These are phyloP conservation scores for Scedosporium apiospermum DNA, from an alignment of 2,329 filamentous ascomycete species.

Conservation along the genomic window DNA sequence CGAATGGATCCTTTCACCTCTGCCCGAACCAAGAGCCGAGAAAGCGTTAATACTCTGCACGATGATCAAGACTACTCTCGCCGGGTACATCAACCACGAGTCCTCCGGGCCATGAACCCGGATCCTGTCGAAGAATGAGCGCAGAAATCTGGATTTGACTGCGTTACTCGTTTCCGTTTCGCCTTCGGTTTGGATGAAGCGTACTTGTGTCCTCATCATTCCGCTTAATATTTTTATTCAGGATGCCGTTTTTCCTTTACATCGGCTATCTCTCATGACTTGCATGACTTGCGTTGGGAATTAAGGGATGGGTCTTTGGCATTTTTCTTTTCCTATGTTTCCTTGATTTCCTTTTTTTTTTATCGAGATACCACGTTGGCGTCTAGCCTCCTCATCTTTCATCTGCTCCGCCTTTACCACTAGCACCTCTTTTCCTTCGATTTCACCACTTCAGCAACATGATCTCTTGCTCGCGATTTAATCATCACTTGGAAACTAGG, in stretches of 20 bases:
- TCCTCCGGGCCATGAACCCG: slow-evolving; percentile 54
- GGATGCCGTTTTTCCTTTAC: not conserved
- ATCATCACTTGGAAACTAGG: not conserved
- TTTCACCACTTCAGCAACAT: not conserved
- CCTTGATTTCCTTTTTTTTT: not conserved
- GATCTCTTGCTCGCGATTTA: not conserved
- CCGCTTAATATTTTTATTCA: not conserved
- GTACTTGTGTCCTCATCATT: not conserved
- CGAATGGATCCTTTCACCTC: slow-evolving; percentile 56
- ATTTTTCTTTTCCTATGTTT: not conserved
- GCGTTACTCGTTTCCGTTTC: not conserved
- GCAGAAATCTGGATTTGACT: not conserved
- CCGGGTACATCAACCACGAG: slow-evolving; percentile 44
- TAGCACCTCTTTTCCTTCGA: not conserved
- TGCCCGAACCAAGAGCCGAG: slow-evolving; percentile 47
- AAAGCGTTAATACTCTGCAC: slow-evolving; percentile 53
- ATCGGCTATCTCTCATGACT: not conserved
- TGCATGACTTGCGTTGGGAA: not conserved
- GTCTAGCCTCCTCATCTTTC: not conserved
- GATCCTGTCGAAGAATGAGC: slow-evolving; percentile 33
- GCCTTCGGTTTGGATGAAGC: not conserved
- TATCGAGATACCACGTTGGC: not conserved
- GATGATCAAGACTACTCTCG: slow-evolving; percentile 59
- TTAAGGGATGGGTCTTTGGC: not conserved
- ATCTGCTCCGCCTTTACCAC: not conserved